These are phyloP conservation scores for Miscanthus lutarioriparius DNA, from an alignment of 176 grass and related monocot species.

Conservation along the genomic window DNA sequence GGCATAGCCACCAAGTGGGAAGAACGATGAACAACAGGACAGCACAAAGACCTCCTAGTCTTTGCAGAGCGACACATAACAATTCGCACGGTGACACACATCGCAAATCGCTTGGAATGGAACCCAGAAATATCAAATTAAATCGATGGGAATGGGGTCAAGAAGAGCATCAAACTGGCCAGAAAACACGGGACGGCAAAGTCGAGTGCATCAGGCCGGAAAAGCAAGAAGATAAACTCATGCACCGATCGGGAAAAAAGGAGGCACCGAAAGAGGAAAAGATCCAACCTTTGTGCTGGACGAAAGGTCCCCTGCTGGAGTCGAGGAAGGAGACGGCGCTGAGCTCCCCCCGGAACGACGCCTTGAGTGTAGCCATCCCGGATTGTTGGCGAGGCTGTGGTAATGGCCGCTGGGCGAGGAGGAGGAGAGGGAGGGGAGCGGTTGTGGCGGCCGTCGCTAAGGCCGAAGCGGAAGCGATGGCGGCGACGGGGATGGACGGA, in stretches of 20 bases:
- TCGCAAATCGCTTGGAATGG: background rate
- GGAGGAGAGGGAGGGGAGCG: background rate
- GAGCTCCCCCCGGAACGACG: constrained; percentile 56
- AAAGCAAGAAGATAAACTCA: background rate
- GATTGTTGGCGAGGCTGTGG: background rate
- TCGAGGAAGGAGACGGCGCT: constrained; percentile 58
- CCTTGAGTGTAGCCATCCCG: constrained; percentile 71
- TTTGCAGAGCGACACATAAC: background rate
- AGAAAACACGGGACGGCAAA: background rate
- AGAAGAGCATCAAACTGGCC: background rate
- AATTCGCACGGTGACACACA: background rate
- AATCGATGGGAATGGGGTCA: background rate
- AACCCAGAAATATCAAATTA: background rate
- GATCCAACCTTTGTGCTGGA: constrained; percentile 63
- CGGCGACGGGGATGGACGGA: background rate
- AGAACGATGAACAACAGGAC: background rate
- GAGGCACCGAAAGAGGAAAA: constrained; percentile 23
- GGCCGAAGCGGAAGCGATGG: background rate
- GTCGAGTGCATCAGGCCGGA: background rate
- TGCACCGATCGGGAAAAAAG: background rate
- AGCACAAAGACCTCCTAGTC: background rate
- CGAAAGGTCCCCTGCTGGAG: constrained; percentile 42
- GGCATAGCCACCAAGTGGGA: background rate
- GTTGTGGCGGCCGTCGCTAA: background rate
- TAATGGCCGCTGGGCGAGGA: background rate